Percentiles rank a stretch among this genome's conserved stretches.
Conservation (phyloP, 2,329 filamentous ascomycete genomes). For the Penicillium capsulatum region DNA sequence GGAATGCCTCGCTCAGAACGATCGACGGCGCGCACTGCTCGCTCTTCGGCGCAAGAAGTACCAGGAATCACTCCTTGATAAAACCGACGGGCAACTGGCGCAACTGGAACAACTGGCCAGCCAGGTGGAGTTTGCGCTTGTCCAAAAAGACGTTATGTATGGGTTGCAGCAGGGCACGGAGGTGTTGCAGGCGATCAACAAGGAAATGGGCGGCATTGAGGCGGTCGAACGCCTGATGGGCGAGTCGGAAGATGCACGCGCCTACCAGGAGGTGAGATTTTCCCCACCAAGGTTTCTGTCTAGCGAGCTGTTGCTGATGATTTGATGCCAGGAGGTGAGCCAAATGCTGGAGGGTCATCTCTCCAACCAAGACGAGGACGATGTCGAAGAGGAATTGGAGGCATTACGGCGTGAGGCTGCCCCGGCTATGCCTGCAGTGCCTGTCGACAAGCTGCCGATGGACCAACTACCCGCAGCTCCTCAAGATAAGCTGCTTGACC, state of each 20-base stretch:
- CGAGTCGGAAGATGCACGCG: conserved; percentile 82
- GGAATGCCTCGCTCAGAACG: conserved; percentile 72
- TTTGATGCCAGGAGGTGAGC: conserved; percentile 71
- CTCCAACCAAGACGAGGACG: conserved; percentile 92
- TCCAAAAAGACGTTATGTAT: conserved; percentile 94
- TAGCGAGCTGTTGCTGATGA: conserved; percentile 7
- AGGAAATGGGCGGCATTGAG: conserved; percentile 92
- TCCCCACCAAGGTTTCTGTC: background rate
- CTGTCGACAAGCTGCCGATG: conserved; percentile 26
- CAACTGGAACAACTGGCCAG: conserved; percentile 84
- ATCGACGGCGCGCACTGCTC: conserved; percentile 77
- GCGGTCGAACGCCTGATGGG: conserved; percentile 93
- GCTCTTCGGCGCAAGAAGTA: conserved; percentile 94
- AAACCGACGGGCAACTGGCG: conserved; percentile 90
- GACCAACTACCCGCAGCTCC: conserved; percentile 6
- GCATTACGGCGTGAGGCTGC: conserved; percentile 65
- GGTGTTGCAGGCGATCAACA: conserved; percentile 85
- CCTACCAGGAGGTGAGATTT: conserved; percentile 73
- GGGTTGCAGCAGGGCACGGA: conserved; percentile 86
- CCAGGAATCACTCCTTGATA: conserved; percentile 80
- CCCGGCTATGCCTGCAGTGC: conserved; percentile 38
- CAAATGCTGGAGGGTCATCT: conserved; percentile 85
- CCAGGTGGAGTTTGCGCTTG: conserved; percentile 90
- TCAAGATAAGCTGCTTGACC: too few species aligned
- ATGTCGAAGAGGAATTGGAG: conserved; percentile 92